These are phyloP conservation scores for Magnaporthiopsis incrustans DNA, from an alignment of 2,329 filamentous ascomycete genomes.

Conservation along the genomic window DNA sequence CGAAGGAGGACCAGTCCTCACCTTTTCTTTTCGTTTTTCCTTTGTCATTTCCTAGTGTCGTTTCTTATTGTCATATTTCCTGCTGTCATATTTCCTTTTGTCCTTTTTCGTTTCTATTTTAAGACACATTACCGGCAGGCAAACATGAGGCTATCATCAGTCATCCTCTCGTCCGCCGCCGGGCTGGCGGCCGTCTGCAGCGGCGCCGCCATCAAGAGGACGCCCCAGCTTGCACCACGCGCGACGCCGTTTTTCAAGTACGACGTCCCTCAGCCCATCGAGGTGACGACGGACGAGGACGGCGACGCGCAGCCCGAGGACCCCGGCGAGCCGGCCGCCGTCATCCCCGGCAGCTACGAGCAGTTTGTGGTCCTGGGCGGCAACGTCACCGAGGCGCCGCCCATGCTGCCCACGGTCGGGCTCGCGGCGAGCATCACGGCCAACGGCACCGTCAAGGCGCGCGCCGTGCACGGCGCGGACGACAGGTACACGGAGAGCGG, in stretches of 20 bases:
- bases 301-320: not conserved
- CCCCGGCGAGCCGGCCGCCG: not conserved
- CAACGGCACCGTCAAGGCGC: not conserved
- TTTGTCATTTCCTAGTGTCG: not conserved
- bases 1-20: not conserved
- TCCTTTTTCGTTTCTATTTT: not conserved
- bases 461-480: not conserved
- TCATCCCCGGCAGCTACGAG: not conserved
- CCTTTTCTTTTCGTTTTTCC: not conserved
- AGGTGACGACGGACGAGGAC: not conserved
- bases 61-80: not conserved
- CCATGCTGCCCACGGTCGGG: not conserved
- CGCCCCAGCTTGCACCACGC: not conserved
- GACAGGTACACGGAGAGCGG: not conserved
- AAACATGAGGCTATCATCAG: not conserved
- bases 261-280: not conserved
- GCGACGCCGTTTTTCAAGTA: not conserved
- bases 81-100: not conserved
- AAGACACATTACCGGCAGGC: not conserved
- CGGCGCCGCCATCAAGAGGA: not conserved
- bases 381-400: slow-evolving; percentile 1
- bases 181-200: not conserved
- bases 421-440: not conserved
- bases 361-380: not conserved
- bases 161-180: not conserved